These are phyloP conservation scores for Fraxinus latifolia DNA, from an alignment of 305 asterid species.

Conservation along the genomic window DNA sequence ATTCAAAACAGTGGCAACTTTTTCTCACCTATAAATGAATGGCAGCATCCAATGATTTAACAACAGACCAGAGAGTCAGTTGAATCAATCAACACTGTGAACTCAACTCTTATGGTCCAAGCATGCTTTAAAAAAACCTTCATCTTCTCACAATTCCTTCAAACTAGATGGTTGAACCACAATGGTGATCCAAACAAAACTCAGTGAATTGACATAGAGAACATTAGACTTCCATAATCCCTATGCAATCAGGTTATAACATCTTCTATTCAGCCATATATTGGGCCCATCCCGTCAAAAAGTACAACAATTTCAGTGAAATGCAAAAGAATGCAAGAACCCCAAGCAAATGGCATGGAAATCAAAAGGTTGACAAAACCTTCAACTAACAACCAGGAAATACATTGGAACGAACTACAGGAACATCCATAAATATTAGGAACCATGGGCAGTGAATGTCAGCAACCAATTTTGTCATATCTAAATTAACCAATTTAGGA, in stretches of 20 bases:
- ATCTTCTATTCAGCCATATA: background rate
- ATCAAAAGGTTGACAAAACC: background rate
- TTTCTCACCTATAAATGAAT: background rate
- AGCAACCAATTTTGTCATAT: background rate
- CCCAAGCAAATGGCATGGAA: background rate
- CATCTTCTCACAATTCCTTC: background rate
- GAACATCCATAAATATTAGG: background rate
- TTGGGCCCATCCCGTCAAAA: background rate
- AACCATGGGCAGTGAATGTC: slow-evolving; percentile 10
- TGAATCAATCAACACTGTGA: background rate
- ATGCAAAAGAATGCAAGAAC: background rate
- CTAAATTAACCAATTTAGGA: background rate
- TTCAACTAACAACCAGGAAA: background rate
- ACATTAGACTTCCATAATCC: background rate
- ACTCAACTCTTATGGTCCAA: background rate
- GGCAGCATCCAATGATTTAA: background rate
- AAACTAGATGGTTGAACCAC: background rate
- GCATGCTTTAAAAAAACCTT: background rate
- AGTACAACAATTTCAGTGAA: background rate
- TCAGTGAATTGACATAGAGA: background rate
- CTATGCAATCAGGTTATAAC: background rate
- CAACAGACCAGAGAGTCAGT: background rate
- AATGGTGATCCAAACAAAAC: background rate
- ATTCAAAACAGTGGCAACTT: background rate
- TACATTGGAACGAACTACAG: background rate